Base-by-base conservation (phyloP, 2,329 filamentous ascomycete genomes). In the Dothistroma pini region DNA sequence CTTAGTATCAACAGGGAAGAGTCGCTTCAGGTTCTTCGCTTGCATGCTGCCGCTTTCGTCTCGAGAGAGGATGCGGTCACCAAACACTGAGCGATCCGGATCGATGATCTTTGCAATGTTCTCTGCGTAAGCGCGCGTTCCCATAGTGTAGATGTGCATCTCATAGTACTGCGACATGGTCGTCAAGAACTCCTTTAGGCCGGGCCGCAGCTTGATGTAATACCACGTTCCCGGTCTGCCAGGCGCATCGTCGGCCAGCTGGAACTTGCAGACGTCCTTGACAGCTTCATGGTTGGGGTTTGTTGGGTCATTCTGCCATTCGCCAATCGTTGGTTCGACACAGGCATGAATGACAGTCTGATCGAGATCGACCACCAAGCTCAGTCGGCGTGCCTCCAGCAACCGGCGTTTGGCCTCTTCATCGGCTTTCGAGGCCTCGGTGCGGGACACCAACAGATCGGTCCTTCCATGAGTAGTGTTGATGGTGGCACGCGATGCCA, bases 81-180 rank as follows among this genome's bases (percentile, higher is more conserved):
- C 93, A 74, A 99, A 99, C 10, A 96, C 86, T 73, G 89, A 93
- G 66, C 88, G 86, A 35, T 93, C 87, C 0, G 93, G 93, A 71
- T 99, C 95, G 64, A 99, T 90, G 64, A 99, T 93, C 68, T 89
- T 89, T 41, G 92, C 92, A 69, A 99, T 96, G 63, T 91, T 89
- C 68, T 93, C 83, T 10, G 95, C 95, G 73, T 99, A 99, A n/a
- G 93, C 91, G 65, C 95, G 86, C 22, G 95, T 99, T 59, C 93
- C 95, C 95, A 99, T 99, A 49, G 95, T 99, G 79, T 99, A 99
- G 65, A 99, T 93, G 75, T 99, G 95, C 71, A 97, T 81, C 78
- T 99, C 95, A 77, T 95, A 99, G 70, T 95, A 80, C 70, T 87
- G 83, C 0, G 91, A 86, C 53, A 97, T 83, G 56, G 86, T 84